Base-by-base conservation (phyloP, 805 yeast genomes). In the Candida taoyuanica region DNA sequence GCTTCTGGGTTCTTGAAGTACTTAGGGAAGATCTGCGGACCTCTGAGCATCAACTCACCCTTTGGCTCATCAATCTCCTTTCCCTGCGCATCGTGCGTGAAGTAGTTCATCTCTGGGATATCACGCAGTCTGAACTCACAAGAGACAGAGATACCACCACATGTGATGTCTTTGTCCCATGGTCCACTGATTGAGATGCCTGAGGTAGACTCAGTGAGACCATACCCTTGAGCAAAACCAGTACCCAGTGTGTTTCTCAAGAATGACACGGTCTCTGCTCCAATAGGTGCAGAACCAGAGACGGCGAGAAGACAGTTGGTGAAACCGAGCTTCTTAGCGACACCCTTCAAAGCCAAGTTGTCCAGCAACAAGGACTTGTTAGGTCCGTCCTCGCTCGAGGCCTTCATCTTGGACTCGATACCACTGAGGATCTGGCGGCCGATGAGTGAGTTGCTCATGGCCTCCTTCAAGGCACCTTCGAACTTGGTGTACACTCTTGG, bases 201-300 rank as follows among this genome's bases (percentile, higher is more conserved):
- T 2, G 82, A 84, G 50, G 78, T 72, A 13, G 80, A 67, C 56
- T 80, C 87, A 5, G 85, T 78, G 43, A 76, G 61, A 4, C 85
- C 85, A 56, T 76, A 76, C 13, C 81, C 81, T 50, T 74, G 77
- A 11, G 61, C 44, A 43, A 74, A 53, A 2, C 64, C 54, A 24
- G 67, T 51, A 29, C 69, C 68, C 31, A 79, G 63, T 0, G 76
- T 59, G 5, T 74, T 73, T 52, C 73, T 72, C 43, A 79, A 53
- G 55, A 76, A 79, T 44, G 63, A 67, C 20, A 76, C 63, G 3
- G 82, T 72, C 34, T 67, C 71, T 13, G 70, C 66, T 31, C 76
- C 64, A 41, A 79, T 67, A 24, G 86, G 85, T 6, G 85, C 85
- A 35, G 81, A 74, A 3, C 85, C 82, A 26, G 64, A 52, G 17